Evolutionary conservation across 2,329 filamentous ascomycete genomes (phyloP).

Genomic region (Talaromyces sp.): DNA sequence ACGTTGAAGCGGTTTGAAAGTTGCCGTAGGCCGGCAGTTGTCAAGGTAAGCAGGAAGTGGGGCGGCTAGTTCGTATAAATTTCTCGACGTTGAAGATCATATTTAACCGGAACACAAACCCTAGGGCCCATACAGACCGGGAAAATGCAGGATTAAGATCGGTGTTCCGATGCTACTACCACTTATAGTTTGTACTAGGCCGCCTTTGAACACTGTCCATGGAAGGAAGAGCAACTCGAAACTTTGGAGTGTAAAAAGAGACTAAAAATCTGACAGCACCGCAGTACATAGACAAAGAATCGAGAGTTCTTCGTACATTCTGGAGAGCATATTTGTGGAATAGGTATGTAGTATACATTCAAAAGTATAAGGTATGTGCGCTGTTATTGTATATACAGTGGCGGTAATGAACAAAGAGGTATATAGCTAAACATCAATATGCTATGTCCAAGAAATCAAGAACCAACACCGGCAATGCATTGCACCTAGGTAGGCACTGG

Average conservation of each 20-base stretch:
- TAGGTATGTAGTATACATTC: not conserved
- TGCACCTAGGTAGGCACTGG: not conserved
- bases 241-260: too few relatives aligned
- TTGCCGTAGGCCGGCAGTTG: not conserved
- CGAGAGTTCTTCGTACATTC: too few relatives aligned
- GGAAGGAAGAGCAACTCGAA: not conserved
- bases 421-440: not conserved
- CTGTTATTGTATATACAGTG: not conserved
- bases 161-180: not conserved
- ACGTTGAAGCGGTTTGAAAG: not conserved
- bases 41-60: not conserved
- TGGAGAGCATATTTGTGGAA: not conserved
- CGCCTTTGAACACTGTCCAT: too few relatives aligned
- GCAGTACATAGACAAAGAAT: too few relatives aligned
- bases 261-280: too few relatives aligned
- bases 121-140: not conserved
- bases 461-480: conserved; percentile 11
- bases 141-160: not conserved
- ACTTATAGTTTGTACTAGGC: not conserved
- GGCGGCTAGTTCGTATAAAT: not conserved
- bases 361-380: not conserved
- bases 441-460: not conserved
- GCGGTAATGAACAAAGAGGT: not conserved
- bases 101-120: too few relatives aligned
- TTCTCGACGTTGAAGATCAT: too few relatives aligned